Evolutionary conservation across 2,329 filamentous ascomycete species (phyloP).

Genomic region (Didymella exigua): DNA sequence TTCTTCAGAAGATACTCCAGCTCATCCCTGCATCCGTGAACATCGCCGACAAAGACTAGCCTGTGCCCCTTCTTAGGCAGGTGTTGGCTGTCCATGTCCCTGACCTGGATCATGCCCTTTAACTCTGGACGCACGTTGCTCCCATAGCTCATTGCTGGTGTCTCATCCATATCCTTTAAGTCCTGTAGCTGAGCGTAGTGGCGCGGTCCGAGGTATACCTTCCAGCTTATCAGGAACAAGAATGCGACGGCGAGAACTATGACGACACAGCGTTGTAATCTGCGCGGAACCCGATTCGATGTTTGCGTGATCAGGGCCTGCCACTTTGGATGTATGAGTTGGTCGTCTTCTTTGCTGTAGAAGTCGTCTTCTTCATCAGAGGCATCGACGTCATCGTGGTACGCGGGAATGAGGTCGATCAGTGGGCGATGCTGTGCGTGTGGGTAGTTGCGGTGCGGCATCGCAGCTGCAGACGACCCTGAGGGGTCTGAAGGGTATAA

Average conservation of each 20-base stretch:
- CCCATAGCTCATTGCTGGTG: conserved; percentile 49
- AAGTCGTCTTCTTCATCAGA: conserved; percentile 49
- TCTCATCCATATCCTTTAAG: conserved; percentile 42
- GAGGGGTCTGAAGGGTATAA: neutral
- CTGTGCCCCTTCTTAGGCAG: conserved; percentile 59
- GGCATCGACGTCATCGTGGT: conserved; percentile 40
- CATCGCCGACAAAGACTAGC: conserved; percentile 85
- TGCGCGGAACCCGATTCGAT: conserved; percentile 40
- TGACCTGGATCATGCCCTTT: conserved; percentile 57
- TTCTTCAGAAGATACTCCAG: conserved; percentile 66
- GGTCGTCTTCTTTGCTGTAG: conserved; percentile 45
- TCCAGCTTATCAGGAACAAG: conserved; percentile 45
- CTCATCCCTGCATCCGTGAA: conserved; percentile 82
- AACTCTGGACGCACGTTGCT: conserved; percentile 56
- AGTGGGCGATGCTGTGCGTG: conserved; percentile 31
- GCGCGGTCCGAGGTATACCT: conserved; percentile 44
- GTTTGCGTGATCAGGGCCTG: conserved; percentile 33
- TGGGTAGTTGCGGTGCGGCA: conserved; percentile 35
- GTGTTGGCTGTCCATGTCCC: conserved; percentile 54
- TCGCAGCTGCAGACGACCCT: conserved; percentile 11
- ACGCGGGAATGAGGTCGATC: conserved; percentile 40
- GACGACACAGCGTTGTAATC: conserved; percentile 45
- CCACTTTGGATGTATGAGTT: conserved; percentile 41
- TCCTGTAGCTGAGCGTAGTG: conserved; percentile 44
- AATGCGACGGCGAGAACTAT: conserved; percentile 39